phyloP scores from a whole-genome alignment of 2,329 filamentous ascomycete species.

The Penicillium vulpinum region DNA sequence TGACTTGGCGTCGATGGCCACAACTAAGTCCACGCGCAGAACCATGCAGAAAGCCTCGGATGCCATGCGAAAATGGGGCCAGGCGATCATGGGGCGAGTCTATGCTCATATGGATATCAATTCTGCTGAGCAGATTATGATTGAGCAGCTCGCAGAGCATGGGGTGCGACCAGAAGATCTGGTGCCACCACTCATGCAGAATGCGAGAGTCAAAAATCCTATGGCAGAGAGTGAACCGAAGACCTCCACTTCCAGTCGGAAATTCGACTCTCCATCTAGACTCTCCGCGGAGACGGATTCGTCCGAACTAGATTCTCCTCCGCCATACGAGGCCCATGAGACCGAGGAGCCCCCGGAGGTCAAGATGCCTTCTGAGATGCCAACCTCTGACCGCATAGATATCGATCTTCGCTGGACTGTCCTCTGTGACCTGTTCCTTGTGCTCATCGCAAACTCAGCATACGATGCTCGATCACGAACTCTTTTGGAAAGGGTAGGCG shows the following conservation, averaged over 20 bases:
- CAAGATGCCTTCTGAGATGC: constrained; percentile 77
- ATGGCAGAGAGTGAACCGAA: constrained; percentile 60
- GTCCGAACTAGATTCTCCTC: constrained; percentile 54
- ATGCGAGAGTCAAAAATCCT: constrained; percentile 89
- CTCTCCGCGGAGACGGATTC: constrained; percentile 38
- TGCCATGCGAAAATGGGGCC: constrained; percentile 89
- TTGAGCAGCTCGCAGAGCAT: constrained; percentile 92
- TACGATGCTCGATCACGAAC: constrained; percentile 88
- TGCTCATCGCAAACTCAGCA: constrained; percentile 91
- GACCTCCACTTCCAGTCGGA: constrained; percentile 37
- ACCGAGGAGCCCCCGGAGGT: constrained; percentile 75
- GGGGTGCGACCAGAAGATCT: constrained; percentile 83
- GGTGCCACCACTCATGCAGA: constrained; percentile 83
- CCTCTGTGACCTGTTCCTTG: constrained; percentile 89
- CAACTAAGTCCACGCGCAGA: constrained; percentile 69
- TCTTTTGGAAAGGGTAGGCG: constrained; percentile 78
- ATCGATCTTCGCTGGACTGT: constrained; percentile 97
- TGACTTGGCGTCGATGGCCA: constrained; percentile 61
- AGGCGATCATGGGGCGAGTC: constrained; percentile 95
- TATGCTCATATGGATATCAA: constrained; percentile 98
- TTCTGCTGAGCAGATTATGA: constrained; percentile 89
- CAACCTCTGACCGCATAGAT: constrained; percentile 79
- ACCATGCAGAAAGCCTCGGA: constrained; percentile 68
- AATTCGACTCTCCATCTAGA: constrained; percentile 28
- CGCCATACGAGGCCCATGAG: constrained; percentile 60